Base-by-base conservation (phyloP, 2,329 filamentous ascomycete genomes). In the Truncatella angustata region DNA sequence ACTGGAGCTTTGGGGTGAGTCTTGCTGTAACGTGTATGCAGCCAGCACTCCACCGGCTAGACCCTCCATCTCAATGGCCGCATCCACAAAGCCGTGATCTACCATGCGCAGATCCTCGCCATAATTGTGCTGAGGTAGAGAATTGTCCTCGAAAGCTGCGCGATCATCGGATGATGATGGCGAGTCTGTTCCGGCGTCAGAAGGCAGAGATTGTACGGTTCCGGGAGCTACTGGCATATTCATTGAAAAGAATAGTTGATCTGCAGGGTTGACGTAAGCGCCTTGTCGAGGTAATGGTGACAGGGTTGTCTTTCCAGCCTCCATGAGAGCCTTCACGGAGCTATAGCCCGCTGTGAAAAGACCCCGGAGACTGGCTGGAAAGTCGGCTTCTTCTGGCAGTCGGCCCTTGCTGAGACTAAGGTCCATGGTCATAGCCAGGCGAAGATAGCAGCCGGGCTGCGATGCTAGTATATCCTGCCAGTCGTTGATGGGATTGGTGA, bases 361-460 rank as follows among this genome's bases (percentile, higher is more conserved):
- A 3, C 66, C 66, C 7, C 70, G 66, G 3, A 74, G 60, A 26
- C 67, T 71, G 6, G 67, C 68, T 1, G 72, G 71, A 34, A 75
- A 73, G 52, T 74, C 72, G 0, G 68, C 65, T 44, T 73, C 71
- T 35, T 69, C 68, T 0, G 69, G 70, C 0, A 74, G 54, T 1
- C 71, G 65, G 1, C 72, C 71, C 51, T 73, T 73, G 54, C 71
- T 73, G 10, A 76, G 65, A 21, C 70, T 72, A 16, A 74, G 62
- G 45, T 74, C 72, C 64, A 76, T 69, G 3, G 71, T 71, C 60
- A 76, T 65, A 4, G 73, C 72, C 4, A 77, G 62, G 2, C 72
- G 70, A 9, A 75, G 62, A 51, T 75, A 75, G 5, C 66, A 68
- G 7, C 66, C 66, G 0, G 72, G 72, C 28, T 74, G 67, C 0